Evolutionary conservation across 495 filamentous ascomycete species (phyloP).

Genomic region (Aspergillus egyptiacus): DNA sequence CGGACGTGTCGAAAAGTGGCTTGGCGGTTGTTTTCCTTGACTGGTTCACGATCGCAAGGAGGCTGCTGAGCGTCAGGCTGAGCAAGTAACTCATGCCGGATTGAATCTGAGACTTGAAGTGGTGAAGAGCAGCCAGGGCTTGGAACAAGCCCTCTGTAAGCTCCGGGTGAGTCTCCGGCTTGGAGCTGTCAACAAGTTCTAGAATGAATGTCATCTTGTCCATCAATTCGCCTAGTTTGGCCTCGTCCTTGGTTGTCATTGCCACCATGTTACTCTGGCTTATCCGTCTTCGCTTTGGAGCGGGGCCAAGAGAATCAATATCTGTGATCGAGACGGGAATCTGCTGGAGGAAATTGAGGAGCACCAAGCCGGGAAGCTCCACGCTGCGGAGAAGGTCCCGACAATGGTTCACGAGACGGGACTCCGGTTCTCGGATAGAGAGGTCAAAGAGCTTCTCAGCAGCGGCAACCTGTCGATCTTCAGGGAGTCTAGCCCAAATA

Average conservation of each 20-base stretch:
- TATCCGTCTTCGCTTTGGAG: slow-evolving; percentile 68
- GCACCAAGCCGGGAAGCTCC: slow-evolving; percentile 61
- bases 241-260: slow-evolving; percentile 38
- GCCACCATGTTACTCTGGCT: slow-evolving; percentile 56
- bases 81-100: slow-evolving; percentile 85
- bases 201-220: slow-evolving; percentile 79
- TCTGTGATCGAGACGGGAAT: slow-evolving; percentile 58
- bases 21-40: slow-evolving; percentile 56
- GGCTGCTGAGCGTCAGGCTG: slow-evolving; percentile 65
- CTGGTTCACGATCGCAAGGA: slow-evolving; percentile 71
- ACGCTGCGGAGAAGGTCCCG: slow-evolving; percentile 63
- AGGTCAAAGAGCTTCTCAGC: slow-evolving; percentile 57
- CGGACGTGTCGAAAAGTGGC: slow-evolving; percentile 62
- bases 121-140: slow-evolving; percentile 74
- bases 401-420: slow-evolving; percentile 46
- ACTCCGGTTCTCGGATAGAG: slow-evolving; percentile 29
- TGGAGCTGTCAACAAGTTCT: slow-evolving; percentile 75
- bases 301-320: slow-evolving; percentile 56
- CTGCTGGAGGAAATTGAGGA: slow-evolving; percentile 61
- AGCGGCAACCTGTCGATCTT: slow-evolving; percentile 51
- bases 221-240: slow-evolving; percentile 56
- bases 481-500: slow-evolving; percentile 66
- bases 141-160: slow-evolving; percentile 74
- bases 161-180: slow-evolving; percentile 62
- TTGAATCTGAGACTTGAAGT: slow-evolving; percentile 61